Percentiles rank a stretch among this genome's conserved stretches.
These are phyloP conservation scores for Cladosporium sp. DNA, from an alignment of 2,329 filamentous ascomycete species.

Conservation along the genomic window DNA sequence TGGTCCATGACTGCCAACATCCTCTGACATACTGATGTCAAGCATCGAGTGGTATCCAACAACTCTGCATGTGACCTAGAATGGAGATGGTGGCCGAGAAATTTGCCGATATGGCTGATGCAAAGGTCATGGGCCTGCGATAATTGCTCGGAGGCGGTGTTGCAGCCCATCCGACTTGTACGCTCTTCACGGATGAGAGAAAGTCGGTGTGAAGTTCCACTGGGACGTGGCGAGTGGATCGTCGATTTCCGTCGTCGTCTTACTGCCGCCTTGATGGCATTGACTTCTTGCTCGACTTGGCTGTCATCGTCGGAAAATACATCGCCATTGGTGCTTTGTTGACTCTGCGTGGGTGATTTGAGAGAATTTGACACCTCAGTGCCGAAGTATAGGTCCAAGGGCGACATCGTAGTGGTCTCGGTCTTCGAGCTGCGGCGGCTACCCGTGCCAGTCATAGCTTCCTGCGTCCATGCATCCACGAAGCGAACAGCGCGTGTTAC, in stretches of 20 bases:
- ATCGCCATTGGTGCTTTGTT: not conserved
- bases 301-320: not conserved
- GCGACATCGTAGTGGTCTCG: conserved; percentile 2
- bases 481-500: conserved; percentile 89
- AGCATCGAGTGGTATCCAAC: conserved; percentile 74
- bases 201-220: conserved; percentile 23
- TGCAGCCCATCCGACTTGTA: no score
- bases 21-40: conserved; percentile 73
- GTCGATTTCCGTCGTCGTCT: not conserved
- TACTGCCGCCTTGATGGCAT: not conserved
- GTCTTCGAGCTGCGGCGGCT: not conserved
- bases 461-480: conserved; percentile 68
- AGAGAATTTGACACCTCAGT: not conserved
- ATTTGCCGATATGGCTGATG: conserved; percentile 83
- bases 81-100: conserved; percentile 89
- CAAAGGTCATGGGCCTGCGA: conserved; percentile 80
- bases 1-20: conserved; percentile 76
- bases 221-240: conserved; percentile 3
- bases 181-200: conserved; percentile 23
- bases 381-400: conserved; percentile 5
- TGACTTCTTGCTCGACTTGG: not conserved
- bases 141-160: conserved; percentile 78
- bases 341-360: not conserved
- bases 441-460: conserved; percentile 16
- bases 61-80: conserved; percentile 86